Base-by-base conservation (phyloP, 1,139 yeast genomes). In the Waltiozyma solani region DNA sequence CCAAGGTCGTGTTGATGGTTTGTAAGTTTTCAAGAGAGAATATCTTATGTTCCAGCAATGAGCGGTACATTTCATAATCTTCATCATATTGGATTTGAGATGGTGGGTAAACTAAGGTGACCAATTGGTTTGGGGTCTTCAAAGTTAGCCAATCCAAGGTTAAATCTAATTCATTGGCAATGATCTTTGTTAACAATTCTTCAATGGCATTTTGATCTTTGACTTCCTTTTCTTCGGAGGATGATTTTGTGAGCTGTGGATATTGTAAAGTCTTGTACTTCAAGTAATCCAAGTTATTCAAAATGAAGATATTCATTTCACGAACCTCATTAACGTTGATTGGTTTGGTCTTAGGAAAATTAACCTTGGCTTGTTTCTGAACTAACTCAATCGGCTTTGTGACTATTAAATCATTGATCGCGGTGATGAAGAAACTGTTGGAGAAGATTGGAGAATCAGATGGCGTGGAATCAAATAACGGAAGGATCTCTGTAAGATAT, bases 91-190 rank as follows among this genome's bases (percentile, higher is more conserved):
- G 57, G 13, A 64, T 59, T 20, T 69, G 69, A 24, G 67, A 73
- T 19, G 78, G 59, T 14, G 83, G 81, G 54, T 75, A 76, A n/a
- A 81, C 79, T 82, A 81, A 77, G 49, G 78, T 77, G 38, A 78
- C 63, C 36, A 81, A 59, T 50, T 79, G 81, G 53, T 67, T 76
- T 46, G 72, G 75, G 40, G 79, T 74, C 21, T 61, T 63, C 29
- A 81, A 56, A 0, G 72, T 70, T 27, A 82, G 69, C 25, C 67
- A 69, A 15, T 61, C 59, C 32, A 81, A 59, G 14, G 80, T 54
- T 1, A 56, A 47, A 19, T 61, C 63, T 22, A 64, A 64, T 47
- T 74, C 77, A 19, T 67, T 49, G 26, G 64, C 63, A 15, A 64
- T 58, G 39, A 75, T 47, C 21, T 64, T 59, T 2, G 56, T 40